Percentiles rank a stretch among this genome's conserved stretches.
Evolutionary conservation across 768 basidiomycete genomes (phyloP).

Genomic region (Lentinula edodes): DNA sequence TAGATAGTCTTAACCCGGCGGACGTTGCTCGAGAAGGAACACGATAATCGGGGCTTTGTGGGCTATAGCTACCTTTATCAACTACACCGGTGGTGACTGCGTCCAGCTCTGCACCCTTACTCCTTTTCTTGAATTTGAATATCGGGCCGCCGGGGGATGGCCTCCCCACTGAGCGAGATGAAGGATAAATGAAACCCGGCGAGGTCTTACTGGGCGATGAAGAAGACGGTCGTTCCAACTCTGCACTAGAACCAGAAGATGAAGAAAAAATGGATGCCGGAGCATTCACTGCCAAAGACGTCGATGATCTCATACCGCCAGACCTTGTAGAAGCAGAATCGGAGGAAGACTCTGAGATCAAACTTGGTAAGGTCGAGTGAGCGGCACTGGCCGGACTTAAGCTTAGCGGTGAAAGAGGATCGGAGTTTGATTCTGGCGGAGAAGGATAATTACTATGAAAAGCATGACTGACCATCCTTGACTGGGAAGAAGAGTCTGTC

Average conservation of each 20-base stretch:
- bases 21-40: background rate
- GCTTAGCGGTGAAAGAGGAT: background rate
- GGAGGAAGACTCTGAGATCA: background rate
- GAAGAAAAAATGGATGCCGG: background rate
- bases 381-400: background rate
- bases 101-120: background rate
- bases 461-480: background rate
- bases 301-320: background rate
- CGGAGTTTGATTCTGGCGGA: background rate
- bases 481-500: background rate
- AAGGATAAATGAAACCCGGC: constrained; percentile 15
- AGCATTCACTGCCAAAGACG: background rate
- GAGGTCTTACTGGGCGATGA: background rate
- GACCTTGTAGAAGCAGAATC: background rate
- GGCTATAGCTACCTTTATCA: background rate
- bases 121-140: constrained; percentile 13
- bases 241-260: background rate
- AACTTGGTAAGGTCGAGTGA: background rate
- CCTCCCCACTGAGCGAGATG: constrained; percentile 14
- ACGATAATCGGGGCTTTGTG: constrained; percentile 1
- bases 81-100: background rate
- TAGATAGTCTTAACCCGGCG: background rate
- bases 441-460: background rate
- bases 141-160: constrained; percentile 6
- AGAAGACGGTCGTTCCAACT: background rate